Base-by-base conservation (phyloP, 2,329 filamentous ascomycete species). In the Harringtonia lauricola region DNA sequence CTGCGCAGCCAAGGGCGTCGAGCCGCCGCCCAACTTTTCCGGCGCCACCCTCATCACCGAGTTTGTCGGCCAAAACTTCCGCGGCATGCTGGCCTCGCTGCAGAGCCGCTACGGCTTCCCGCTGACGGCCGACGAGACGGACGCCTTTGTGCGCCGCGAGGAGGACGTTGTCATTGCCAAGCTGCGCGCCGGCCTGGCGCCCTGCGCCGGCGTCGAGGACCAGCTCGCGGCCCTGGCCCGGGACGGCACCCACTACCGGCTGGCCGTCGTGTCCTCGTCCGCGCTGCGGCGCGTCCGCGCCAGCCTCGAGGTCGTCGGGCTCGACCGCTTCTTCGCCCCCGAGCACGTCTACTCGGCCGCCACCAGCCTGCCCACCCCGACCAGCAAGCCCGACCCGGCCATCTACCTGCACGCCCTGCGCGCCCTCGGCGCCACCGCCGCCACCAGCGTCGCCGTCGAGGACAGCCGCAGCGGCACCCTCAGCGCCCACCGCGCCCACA, bases 11-110 rank as follows among this genome's bases (percentile, higher is more conserved):
- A 67, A 71, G 55, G 70, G 86, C 55, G 57, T 70, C 22, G 47
- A 55, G 47, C 26, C 71, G 77, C 54, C 77, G 74, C 48, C 50
- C 18, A 37, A 43, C 59, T 95, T 94, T 70, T 88, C 84, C 4
- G 83, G 83, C 57, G 76, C 81, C 39, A 72, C 79, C 47, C 80
- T 95, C 51, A 85, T 94, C 66, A 69, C 72, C 54, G 85, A 94
- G 66, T 95, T 94, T 57, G 86, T 95, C 54, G 88, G 89, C 55
- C 83, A 92, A 63, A 94, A 94, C 74, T 95, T 94, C 75, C 86
- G 87, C 54, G 86, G 86, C 64, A 94, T 94, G 86, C 81, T 94
- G 66, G 64, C 70, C 47, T 79, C 77, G 48, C 77, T 95, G 48
- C 80, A 88, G 64, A 67, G 78, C 62, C 82, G 84, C 63, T 80